Base-by-base conservation (phyloP, 1,284 basidiomycete genomes). In the Hymenochaete sp. region DNA sequence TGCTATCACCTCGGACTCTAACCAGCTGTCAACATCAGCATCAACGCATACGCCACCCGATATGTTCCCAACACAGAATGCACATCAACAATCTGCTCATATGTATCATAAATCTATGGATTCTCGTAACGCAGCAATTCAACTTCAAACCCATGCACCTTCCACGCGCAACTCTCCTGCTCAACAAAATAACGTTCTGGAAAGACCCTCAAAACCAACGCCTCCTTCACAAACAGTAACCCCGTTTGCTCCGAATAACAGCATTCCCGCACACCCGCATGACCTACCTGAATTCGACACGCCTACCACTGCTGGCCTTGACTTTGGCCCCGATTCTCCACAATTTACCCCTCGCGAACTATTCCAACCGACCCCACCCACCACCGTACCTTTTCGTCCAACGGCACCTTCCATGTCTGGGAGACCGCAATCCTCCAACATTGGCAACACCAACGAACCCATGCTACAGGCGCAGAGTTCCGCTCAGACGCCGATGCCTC, bases 91-190 rank as follows among this genome's bases (percentile, higher is more conserved):
- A 19, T 16, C 33, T 14, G 9, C 27, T 22, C 31, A 25, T 32
- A 38, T 48, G 47, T 48, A 48, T 35, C 39, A 48, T 48, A 48
- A 48, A 32, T 16, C 21, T 40, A 37, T 29, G 9, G 33, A 16
- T 32, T 44, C 42, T 3, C 47, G 36, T 26, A 24, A 21, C 22
- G 7, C 28, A 19, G 42, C 32, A 9, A 9, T 32, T 11, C n/a
- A 37, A 26, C 19, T 25, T 13, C 37, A 43, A 21, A 11, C 42
- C 11, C 47, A 42, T 9, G 8, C n/a, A 25, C 7, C 11, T 19
- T 16, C 10, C 14, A 10, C 42, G 5, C 5, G 14, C 4, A 44
- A 36, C 22, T 22, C 28, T 22, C 14, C 28, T 28, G 9, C 16
- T 13, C 19, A 18, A 13, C 36, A 38, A 16, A 35, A 44, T 5